A percentile compares a stretch with the other conserved stretches of the same genome.
Evolutionary conservation across 2,329 filamentous ascomycete species (phyloP).

Genomic region (Graphium sp.): DNA sequence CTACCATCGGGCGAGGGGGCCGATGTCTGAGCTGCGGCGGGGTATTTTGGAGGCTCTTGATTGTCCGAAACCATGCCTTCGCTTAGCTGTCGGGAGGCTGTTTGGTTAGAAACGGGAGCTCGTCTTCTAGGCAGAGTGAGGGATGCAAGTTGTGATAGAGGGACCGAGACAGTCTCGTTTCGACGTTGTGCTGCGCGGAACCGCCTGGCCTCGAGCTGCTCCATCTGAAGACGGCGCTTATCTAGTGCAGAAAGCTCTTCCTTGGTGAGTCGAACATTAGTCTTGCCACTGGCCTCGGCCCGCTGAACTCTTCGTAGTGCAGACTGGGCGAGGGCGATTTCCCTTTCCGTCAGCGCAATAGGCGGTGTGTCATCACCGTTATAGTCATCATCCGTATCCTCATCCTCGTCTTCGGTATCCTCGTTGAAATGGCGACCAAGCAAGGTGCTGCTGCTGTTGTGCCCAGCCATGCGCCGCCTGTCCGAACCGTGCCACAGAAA

Average conservation of each 20-base stretch:
- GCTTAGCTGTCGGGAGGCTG: too few relatives aligned
- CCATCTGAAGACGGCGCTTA: conserved; percentile 43
- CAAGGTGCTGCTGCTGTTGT: too few relatives aligned
- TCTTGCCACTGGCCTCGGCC: conserved; percentile 59
- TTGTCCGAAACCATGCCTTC: too few relatives aligned
- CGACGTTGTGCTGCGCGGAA: conserved; percentile 17
- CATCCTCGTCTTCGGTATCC: conserved; percentile 20
- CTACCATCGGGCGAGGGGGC: too few relatives aligned
- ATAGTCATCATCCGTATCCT: conserved; percentile 26
- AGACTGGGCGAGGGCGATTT: conserved; percentile 60
- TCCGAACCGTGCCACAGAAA: too few relatives aligned
- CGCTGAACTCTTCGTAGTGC: conserved; percentile 67
- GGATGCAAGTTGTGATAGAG: conserved; percentile 32
- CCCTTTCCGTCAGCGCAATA: conserved; percentile 43
- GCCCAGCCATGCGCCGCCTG: too few relatives aligned
- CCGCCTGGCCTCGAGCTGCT: conserved; percentile 22
- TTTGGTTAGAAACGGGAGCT: too few relatives aligned
- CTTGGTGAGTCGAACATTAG: conserved; percentile 63
- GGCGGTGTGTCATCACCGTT: conserved; percentile 28
- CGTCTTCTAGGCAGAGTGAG: too few relatives aligned
- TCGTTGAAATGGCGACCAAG: conserved; percentile 3
- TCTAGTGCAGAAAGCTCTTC: conserved; percentile 72
- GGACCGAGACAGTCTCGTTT: conserved; percentile 34
- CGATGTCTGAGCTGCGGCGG: too few relatives aligned
- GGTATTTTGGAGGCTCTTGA: too few relatives aligned